Evolutionary conservation across 2,329 filamentous ascomycete species (phyloP).

Genomic region (Sporothrix protearum): DNA sequence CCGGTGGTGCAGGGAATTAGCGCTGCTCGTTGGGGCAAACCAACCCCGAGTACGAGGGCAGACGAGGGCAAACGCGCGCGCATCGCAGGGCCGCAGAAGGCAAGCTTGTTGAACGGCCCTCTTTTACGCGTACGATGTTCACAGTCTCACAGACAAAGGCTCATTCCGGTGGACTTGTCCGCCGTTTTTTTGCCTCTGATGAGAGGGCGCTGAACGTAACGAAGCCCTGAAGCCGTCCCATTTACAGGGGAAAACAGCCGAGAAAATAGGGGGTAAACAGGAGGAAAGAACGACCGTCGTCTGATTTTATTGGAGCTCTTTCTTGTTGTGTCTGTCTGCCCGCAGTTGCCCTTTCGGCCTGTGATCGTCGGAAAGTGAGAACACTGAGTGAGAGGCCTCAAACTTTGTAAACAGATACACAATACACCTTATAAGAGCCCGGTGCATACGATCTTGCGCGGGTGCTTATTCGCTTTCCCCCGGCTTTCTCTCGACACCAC

Average conservation of each 20-base stretch:
- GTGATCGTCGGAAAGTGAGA: neutral
- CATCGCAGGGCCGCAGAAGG: neutral
- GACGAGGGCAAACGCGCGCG: neutral
- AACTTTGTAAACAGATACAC: neutral
- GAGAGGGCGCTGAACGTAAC: neutral
- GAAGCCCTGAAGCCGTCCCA: neutral
- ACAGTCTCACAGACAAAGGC: neutral
- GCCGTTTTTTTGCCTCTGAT: neutral
- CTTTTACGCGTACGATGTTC: neutral
- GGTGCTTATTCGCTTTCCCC: neutral
- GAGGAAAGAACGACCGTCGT: constrained; percentile 1
- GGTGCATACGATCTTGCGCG: neutral
- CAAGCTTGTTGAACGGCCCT: neutral
- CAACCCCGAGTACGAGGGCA: constrained; percentile 1
- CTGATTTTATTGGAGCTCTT: constrained; percentile 15
- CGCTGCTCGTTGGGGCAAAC: constrained; percentile 13
- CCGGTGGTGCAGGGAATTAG: constrained; percentile 19
- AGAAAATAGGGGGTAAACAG: constrained; percentile 5
- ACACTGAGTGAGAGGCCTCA: neutral
- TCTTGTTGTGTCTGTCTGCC: neutral
- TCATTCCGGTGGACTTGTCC: neutral
- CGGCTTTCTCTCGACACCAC: neutral
- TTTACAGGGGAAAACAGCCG: constrained; percentile 13
- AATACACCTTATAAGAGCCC: neutral
- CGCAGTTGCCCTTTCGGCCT: neutral